Conservation (phyloP, 768 basidiomycete species). For the Collybiopsis luxurians region DNA sequence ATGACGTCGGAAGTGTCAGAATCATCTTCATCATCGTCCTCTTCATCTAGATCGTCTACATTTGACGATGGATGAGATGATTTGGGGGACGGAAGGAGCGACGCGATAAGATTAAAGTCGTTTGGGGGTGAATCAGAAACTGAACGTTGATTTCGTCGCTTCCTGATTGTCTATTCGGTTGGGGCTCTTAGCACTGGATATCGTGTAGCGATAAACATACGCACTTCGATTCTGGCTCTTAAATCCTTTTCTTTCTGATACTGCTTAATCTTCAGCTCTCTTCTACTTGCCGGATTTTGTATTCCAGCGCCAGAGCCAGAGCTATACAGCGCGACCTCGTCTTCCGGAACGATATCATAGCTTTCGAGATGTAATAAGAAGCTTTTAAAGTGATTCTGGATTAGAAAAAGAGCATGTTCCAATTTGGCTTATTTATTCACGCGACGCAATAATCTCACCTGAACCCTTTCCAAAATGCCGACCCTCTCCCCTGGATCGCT, state of each 20-base stretch:
- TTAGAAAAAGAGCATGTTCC: not conserved
- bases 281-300: conserved; percentile 62
- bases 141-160: conserved; percentile 44
- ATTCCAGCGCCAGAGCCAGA: conserved; percentile 50
- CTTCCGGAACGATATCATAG: conserved; percentile 64
- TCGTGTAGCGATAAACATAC: conserved; percentile 8
- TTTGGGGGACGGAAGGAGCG: conserved; percentile 47
- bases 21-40: conserved; percentile 47
- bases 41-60: conserved; percentile 11
- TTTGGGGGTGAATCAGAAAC: conserved; percentile 31
- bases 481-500: conserved; percentile 58
- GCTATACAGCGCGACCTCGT: conserved; percentile 55
- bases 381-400: conserved; percentile 44
- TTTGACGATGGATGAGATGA: conserved; percentile 12
- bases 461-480: conserved; percentile 47
- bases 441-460: conserved; percentile 42
- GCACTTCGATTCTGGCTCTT: conserved; percentile 65
- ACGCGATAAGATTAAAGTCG: conserved; percentile 63
- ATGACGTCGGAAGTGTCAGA: conserved; percentile 61
- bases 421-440: not conserved
- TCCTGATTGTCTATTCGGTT: conserved; percentile 44
- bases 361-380: conserved; percentile 54
- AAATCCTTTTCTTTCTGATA: conserved; percentile 86
- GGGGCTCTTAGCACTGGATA: not conserved
- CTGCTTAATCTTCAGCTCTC: conserved; percentile 90